Evolutionary conservation across 176 grass and related monocot genomes (phyloP).

Genomic region (Carex parvula): DNA sequence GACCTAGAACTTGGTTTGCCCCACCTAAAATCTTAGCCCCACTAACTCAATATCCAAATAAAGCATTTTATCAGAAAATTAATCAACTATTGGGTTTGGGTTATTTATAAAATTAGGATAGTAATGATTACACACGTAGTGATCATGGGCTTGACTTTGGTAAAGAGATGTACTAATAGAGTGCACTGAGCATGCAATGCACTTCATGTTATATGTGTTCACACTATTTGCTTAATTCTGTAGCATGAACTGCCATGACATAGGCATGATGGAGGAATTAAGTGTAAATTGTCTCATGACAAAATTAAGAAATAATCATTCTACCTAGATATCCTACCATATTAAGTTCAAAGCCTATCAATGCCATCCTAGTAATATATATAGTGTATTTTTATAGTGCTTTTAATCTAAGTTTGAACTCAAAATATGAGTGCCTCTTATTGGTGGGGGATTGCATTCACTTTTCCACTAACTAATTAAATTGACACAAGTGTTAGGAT

Average conservation of each 20-base stretch:
- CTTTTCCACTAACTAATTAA: slow-evolving; percentile 23
- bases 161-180: background rate
- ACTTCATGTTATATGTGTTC: background rate
- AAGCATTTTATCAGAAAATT: background rate
- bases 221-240: slow-evolving; percentile 5
- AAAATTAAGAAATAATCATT: background rate
- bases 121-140: slow-evolving; percentile 16
- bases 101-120: background rate
- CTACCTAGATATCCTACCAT: background rate
- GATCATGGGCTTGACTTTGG: background rate
- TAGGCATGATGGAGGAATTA: slow-evolving; percentile 3
- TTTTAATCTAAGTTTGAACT: slow-evolving; percentile 23
- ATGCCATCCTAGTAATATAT: slow-evolving; percentile 1
- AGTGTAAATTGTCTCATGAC: background rate
- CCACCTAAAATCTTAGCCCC: background rate
- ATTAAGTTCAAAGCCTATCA: slow-evolving; percentile 1
- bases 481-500: background rate
- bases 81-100: background rate
- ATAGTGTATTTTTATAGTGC: background rate
- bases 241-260: background rate
- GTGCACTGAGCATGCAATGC: slow-evolving; percentile 3
- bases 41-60: background rate
- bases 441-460: slow-evolving; percentile 29
- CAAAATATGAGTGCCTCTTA: background rate
- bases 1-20: slow-evolving; percentile 2